Evolutionary conservation across 176 grass and related monocot species (phyloP).

Genomic region (Oryza meyeriana): DNA sequence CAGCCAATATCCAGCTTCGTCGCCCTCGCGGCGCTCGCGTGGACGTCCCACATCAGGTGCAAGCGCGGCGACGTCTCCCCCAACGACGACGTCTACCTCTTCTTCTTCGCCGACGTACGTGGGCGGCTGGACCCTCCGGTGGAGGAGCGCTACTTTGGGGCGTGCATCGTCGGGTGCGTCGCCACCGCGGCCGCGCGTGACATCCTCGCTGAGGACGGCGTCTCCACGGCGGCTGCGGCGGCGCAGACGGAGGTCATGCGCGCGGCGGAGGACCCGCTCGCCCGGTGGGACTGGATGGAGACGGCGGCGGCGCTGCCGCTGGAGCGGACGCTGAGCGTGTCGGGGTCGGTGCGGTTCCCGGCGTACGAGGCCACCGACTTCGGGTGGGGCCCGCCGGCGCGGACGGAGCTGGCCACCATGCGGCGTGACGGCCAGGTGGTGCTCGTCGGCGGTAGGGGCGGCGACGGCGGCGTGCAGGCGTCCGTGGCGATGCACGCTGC

Average conservation of each 20-base stretch:
- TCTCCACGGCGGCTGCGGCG: background rate
- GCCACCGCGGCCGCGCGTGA: background rate
- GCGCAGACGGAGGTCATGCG: constrained; percentile 12
- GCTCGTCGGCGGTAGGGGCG: background rate
- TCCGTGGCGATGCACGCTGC: constrained; percentile 23
- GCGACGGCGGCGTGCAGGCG: background rate
- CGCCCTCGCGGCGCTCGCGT: constrained; percentile 27
- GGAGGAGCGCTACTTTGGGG: constrained; percentile 34
- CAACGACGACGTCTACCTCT: constrained; percentile 31
- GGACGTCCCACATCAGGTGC: constrained; percentile 31
- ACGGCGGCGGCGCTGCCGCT: background rate
- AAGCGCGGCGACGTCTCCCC: constrained; percentile 19
- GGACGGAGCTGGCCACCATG: constrained; percentile 49
- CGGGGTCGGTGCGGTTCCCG: constrained; percentile 35
- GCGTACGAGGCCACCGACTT: constrained; percentile 45
- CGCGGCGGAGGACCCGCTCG: constrained; percentile 12
- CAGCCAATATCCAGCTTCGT: constrained; percentile 41
- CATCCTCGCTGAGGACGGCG: background rate
- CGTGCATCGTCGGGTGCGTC: constrained; percentile 26
- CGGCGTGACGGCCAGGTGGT: constrained; percentile 35
- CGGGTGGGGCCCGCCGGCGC: constrained; percentile 30
- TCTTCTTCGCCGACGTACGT: constrained; percentile 46
- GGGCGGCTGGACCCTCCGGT: constrained; percentile 34
- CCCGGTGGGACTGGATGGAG: constrained; percentile 25
- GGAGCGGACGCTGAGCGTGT: constrained; percentile 5